phyloP scores from a whole-genome alignment of 352 stramenopile genomes.

The Phytophthora megakarya region DNA sequence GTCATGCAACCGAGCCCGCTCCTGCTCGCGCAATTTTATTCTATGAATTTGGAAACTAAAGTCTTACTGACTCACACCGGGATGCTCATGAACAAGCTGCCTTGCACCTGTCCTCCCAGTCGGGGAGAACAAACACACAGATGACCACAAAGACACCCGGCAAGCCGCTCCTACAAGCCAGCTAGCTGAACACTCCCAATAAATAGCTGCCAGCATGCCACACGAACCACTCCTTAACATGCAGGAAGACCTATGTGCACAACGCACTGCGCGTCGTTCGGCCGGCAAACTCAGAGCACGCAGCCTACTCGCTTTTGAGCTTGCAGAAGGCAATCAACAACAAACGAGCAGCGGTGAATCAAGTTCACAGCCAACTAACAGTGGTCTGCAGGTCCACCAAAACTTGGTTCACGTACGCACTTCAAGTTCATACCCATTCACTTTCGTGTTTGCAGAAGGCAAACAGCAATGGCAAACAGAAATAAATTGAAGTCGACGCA shows the following conservation, averaged over 20 bases:
- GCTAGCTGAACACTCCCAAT: slow-evolving; percentile 34
- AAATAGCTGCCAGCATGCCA: slow-evolving; percentile 37
- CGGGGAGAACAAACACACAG: slow-evolving; percentile 32
- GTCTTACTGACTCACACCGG: slow-evolving; percentile 28
- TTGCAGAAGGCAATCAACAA: slow-evolving; percentile 42
- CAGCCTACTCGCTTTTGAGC: slow-evolving; percentile 13
- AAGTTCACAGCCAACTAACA: slow-evolving; percentile 14
- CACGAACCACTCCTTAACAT: slow-evolving; percentile 36
- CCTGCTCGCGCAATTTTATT: slow-evolving; percentile 23
- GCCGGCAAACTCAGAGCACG: slow-evolving; percentile 14
- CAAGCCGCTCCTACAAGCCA: slow-evolving; percentile 12
- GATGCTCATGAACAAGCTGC: slow-evolving; percentile 7
- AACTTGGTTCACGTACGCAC: slow-evolving; percentile 14
- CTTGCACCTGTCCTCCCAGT: slow-evolving; percentile 29
- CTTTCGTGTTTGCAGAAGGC: slow-evolving; percentile 36
- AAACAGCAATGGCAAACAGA: slow-evolving; percentile 40
- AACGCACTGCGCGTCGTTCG: slow-evolving; percentile 12
- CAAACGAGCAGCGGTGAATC: slow-evolving; percentile 15
- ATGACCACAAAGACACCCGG: slow-evolving; percentile 10
- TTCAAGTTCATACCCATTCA: slow-evolving; percentile 4
- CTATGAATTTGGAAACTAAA: slow-evolving; percentile 26
- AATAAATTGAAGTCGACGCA: slow-evolving; percentile 19
- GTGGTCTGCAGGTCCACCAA: slow-evolving; percentile 40
- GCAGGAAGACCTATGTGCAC: slow-evolving; percentile 21
- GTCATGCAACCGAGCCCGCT: slow-evolving; percentile 32